Conservation (phyloP, 768 basidiomycete genomes). For the Collybiopsis luxurians region DNA sequence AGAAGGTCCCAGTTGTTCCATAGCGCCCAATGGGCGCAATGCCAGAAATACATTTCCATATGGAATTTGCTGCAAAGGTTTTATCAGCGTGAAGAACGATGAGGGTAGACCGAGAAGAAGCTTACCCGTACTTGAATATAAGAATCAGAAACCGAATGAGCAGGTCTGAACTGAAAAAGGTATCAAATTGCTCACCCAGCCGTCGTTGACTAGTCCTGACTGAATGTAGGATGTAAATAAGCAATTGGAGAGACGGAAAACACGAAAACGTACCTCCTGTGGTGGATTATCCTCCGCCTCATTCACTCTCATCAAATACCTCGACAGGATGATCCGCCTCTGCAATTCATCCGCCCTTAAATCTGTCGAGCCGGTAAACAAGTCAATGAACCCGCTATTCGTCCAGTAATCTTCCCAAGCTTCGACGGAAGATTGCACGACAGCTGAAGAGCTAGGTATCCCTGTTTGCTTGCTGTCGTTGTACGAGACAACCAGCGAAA, state of each 20-base stretch:
- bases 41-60: constrained; percentile 64
- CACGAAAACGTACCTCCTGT: constrained; percentile 56
- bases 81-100: not conserved
- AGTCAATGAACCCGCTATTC: constrained; percentile 48
- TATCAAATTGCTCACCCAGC: constrained; percentile 42
- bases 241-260: not conserved
- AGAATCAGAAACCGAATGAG: not conserved
- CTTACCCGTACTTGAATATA: constrained; percentile 40
- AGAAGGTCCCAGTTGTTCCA: constrained; percentile 62
- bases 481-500: constrained; percentile 38
- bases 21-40: constrained; percentile 54
- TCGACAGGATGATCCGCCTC: constrained; percentile 51
- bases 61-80: constrained; percentile 47
- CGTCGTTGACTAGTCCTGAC: constrained; percentile 55
- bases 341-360: constrained; percentile 53
- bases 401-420: constrained; percentile 50
- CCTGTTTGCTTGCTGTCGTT: constrained; percentile 13
- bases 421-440: constrained; percentile 31
- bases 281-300: constrained; percentile 55
- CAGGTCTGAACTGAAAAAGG: not conserved
- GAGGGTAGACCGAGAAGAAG: not conserved
- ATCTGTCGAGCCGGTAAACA: constrained; percentile 47
- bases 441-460: constrained; percentile 19
- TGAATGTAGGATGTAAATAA: constrained; percentile 25
- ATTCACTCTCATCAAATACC: constrained; percentile 58